Evolutionary conservation across 345 rosid genomes (phyloP).

Genomic region (Hevea brasiliensis): DNA sequence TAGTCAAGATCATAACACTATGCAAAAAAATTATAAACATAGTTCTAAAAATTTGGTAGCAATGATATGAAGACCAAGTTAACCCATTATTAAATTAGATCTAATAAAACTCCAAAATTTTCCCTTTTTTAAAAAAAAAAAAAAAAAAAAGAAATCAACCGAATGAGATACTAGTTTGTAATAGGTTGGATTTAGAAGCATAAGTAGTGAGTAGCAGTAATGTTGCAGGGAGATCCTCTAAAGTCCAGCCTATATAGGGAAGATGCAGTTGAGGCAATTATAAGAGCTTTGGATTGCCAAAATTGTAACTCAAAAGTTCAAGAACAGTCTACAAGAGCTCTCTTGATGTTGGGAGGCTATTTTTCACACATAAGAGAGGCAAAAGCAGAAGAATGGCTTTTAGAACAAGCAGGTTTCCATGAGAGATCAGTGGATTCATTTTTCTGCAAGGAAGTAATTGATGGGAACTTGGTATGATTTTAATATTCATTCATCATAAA

Average conservation of each 20-base stretch:
- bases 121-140: too few relatives aligned
- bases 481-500: too few relatives aligned
- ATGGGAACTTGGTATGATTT: conserved; percentile 39
- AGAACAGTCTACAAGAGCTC: conserved; percentile 55
- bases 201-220: conserved; percentile 29
- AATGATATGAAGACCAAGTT: too few relatives aligned
- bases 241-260: conserved; percentile 55
- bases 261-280: conserved; percentile 58
- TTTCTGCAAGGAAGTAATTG: conserved; percentile 12
- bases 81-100: too few relatives aligned
- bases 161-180: background rate
- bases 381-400: conserved; percentile 42
- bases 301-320: conserved; percentile 37
- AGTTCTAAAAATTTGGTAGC: too few relatives aligned
- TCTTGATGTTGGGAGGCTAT: conserved; percentile 49
- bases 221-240: conserved; percentile 54
- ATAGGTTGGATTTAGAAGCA: conserved; percentile 15
- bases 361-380: conserved; percentile 39
- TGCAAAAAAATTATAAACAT: too few relatives aligned
- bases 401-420: conserved; percentile 35
- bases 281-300: conserved; percentile 43
- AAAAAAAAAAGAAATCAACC: too few relatives aligned
- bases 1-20: too few relatives aligned
- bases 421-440: conserved; percentile 25
- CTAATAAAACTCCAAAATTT: too few relatives aligned